A percentile compares a stretch with the other conserved stretches of the same genome.
Conservation (phyloP, 768 basidiomycete genomes). For the Phanerochaete sordida region DNA sequence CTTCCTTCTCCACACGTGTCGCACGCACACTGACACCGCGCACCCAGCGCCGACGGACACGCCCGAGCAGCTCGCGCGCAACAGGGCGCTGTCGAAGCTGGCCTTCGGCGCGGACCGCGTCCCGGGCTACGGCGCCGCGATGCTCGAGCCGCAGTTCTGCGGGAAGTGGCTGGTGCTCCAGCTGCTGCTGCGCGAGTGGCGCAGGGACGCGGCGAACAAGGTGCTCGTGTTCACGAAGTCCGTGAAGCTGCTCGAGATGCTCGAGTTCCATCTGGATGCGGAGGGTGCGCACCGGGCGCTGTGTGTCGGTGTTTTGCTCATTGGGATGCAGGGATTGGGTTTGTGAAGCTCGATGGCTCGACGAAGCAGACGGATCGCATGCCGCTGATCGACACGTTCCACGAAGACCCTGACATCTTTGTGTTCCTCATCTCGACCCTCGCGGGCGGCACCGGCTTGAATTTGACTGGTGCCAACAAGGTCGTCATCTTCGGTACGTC, state of each 20-base stretch:
- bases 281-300: slow-evolving; percentile 45
- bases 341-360: slow-evolving; percentile 78
- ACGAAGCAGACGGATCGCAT: slow-evolving; percentile 68
- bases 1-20: neutral
- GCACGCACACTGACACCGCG: neutral
- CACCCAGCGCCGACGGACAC: slow-evolving; percentile 23
- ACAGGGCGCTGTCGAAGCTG: slow-evolving; percentile 57
- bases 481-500: slow-evolving; percentile 83
- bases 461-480: slow-evolving; percentile 89
- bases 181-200: slow-evolving; percentile 61
- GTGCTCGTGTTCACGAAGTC: slow-evolving; percentile 93
- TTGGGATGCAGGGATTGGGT: slow-evolving; percentile 41
- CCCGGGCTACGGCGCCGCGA: slow-evolving; percentile 60
- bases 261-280: slow-evolving; percentile 68
- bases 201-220: slow-evolving; percentile 68
- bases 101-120: slow-evolving; percentile 57
- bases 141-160: slow-evolving; percentile 64
- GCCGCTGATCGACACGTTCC: slow-evolving; percentile 83
- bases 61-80: slow-evolving; percentile 50
- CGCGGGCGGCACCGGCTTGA: slow-evolving; percentile 89
- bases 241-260: slow-evolving; percentile 84
- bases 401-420: slow-evolving; percentile 67
- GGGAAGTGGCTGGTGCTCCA: slow-evolving; percentile 84
- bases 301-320: neutral
- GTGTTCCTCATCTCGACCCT: slow-evolving; percentile 88